These are phyloP conservation scores for Paratinospora sagittata DNA, from an alignment of 164 flowering plant genomes.

Conservation along the genomic window DNA sequence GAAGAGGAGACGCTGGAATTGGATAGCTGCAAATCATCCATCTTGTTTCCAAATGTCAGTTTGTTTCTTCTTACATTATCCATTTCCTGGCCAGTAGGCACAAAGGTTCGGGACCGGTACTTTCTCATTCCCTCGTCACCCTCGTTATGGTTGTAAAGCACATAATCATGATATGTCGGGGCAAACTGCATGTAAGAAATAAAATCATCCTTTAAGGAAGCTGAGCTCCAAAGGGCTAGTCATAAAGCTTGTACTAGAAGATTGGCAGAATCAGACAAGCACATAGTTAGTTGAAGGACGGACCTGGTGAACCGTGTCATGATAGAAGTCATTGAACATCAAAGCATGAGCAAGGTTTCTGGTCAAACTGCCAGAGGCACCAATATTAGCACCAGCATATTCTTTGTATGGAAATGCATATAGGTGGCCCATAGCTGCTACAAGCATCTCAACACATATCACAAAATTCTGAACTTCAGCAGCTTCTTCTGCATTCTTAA, in stretches of 20 bases:
- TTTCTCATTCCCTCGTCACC: constrained; percentile 81
- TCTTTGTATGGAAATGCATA: constrained; percentile 97
- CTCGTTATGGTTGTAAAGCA: constrained; percentile 80
- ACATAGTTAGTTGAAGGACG: neutral
- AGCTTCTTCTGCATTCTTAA: constrained; percentile 75
- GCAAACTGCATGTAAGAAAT: constrained; percentile 62
- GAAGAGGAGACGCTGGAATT: constrained; percentile 62
- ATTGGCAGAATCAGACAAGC: neutral
- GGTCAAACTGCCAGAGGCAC: constrained; percentile 52
- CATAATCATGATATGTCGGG: constrained; percentile 96
- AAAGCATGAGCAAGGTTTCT: constrained; percentile 88
- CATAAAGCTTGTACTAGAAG: neutral
- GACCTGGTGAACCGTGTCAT: constrained; percentile 99
- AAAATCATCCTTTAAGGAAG: neutral
- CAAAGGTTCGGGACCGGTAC: constrained; percentile 95
- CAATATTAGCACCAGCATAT: constrained; percentile 96
- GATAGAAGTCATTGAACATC: constrained; percentile 84
- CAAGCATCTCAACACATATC: constrained; percentile 94
- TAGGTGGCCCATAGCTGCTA: constrained; percentile 87
- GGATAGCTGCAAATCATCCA: constrained; percentile 63
- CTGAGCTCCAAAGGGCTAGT: too few species aligned
- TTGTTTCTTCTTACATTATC: constrained; percentile 77
- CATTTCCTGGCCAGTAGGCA: constrained; percentile 97
- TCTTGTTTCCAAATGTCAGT: constrained; percentile 54
- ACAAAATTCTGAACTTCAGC: constrained; percentile 84